Evolutionary conservation across 192 early-diverging fungal genomes (phyloP).

Genomic region (Cetraspora pellucida): DNA sequence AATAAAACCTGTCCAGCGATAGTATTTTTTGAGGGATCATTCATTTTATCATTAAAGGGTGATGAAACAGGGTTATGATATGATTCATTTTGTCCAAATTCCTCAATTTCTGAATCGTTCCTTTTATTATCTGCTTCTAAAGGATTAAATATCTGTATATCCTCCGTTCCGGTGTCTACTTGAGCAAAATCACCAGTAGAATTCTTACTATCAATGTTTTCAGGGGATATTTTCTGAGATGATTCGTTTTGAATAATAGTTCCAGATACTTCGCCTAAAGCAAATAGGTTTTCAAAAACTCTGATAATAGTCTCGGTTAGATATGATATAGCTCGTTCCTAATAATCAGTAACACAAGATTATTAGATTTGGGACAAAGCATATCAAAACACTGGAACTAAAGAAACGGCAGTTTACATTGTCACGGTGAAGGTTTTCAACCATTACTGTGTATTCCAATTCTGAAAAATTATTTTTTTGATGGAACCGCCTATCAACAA

Average conservation of each 20-base stretch:
- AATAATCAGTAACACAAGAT: neutral
- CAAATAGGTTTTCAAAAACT: slow-evolving; percentile 6
- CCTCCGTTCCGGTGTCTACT: neutral
- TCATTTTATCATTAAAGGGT: neutral
- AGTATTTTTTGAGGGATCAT: neutral
- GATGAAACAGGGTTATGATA: neutral
- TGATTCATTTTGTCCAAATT: neutral
- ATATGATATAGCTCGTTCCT: slow-evolving; percentile 5
- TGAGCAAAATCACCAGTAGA: neutral
- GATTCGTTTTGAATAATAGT: neutral
- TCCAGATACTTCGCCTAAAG: neutral
- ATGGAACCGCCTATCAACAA: neutral
- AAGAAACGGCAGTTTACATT: neutral
- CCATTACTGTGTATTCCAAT: neutral
- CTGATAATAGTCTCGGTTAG: neutral
- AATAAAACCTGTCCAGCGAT: neutral
- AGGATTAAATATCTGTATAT: neutral
- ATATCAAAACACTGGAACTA: neutral
- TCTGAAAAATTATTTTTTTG: neutral
- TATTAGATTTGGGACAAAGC: neutral
- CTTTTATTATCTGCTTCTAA: neutral
- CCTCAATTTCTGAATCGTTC: neutral
- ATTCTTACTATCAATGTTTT: neutral
- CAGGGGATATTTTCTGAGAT: neutral
- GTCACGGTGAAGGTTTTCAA: neutral